Evolutionary conservation across 2,329 filamentous ascomycete species (phyloP).

Genomic region (Colletotrichum phormii): DNA sequence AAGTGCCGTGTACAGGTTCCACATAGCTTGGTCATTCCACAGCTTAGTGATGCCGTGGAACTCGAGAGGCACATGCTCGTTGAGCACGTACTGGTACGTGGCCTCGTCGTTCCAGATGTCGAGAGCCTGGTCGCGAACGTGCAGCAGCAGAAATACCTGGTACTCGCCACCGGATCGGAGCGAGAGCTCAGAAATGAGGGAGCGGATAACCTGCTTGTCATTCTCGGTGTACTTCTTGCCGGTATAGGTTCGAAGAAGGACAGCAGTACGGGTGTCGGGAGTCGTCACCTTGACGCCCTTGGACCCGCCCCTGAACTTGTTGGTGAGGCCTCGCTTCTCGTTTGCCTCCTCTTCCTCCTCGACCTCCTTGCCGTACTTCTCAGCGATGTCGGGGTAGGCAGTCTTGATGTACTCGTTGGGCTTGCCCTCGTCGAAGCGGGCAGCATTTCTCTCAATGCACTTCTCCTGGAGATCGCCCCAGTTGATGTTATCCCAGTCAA

Average conservation of each 20-base stretch:
- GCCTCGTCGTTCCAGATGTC: slow-evolving; percentile 70
- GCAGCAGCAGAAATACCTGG: slow-evolving; percentile 82
- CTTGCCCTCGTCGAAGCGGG: slow-evolving; percentile 65
- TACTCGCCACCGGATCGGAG: slow-evolving; percentile 84
- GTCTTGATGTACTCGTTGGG: slow-evolving; percentile 56
- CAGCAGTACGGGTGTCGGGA: slow-evolving; percentile 67
- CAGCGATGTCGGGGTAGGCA: slow-evolving; percentile 45
- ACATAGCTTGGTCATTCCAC: slow-evolving; percentile 81
- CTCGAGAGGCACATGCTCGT: slow-evolving; percentile 74
- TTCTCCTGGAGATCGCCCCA: slow-evolving; percentile 78
- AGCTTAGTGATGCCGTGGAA: slow-evolving; percentile 78
- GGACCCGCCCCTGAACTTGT: slow-evolving; percentile 11
- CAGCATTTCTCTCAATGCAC: slow-evolving; percentile 74
- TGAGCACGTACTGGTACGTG: slow-evolving; percentile 70
- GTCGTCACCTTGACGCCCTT: slow-evolving; percentile 16
- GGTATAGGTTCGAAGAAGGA: slow-evolving; percentile 81
- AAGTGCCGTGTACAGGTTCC: slow-evolving; percentile 80
- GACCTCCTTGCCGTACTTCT: slow-evolving; percentile 21
- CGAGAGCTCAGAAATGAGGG: slow-evolving; percentile 81
- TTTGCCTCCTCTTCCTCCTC: slow-evolving; percentile 3
- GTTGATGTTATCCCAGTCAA: slow-evolving; percentile 73
- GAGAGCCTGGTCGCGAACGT: slow-evolving; percentile 74
- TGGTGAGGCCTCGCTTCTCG: slow-evolving; percentile 25
- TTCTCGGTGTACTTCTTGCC: slow-evolving; percentile 82
- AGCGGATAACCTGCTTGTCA: slow-evolving; percentile 81